Conservation (phyloP, 768 basidiomycete species). For the Glaciozyma martinii region DNA sequence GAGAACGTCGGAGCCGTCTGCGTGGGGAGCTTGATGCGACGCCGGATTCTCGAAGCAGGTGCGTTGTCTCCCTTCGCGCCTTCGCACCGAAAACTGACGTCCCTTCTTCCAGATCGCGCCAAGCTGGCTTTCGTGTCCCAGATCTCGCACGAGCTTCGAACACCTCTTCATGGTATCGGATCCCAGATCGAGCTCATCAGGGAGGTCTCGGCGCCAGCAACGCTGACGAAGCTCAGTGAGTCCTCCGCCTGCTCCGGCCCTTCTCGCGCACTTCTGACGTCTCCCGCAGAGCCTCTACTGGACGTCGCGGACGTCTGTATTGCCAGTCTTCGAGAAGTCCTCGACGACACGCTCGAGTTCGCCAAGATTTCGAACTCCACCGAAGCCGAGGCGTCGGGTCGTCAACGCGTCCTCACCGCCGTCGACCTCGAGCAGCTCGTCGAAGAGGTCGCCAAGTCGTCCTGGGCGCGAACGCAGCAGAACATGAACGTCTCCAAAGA, state of each 20-base stretch:
- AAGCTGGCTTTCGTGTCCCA: constrained; percentile 36
- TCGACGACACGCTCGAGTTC: constrained; percentile 27
- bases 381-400: not conserved
- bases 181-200: constrained; percentile 31
- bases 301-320: constrained; percentile 23
- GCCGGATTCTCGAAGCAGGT: constrained; percentile 27
- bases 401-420: not conserved
- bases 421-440: constrained; percentile 5
- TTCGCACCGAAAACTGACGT: not conserved
- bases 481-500: constrained; percentile 9
- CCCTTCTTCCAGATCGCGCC: constrained; percentile 21
- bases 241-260: constrained; percentile 5
- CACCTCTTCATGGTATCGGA: constrained; percentile 35
- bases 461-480: constrained; percentile 19
- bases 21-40: constrained; percentile 26
- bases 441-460: constrained; percentile 13
- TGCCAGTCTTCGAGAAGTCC: constrained; percentile 17
- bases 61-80: not conserved
- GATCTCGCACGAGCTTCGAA: constrained; percentile 36
- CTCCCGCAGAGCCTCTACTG: constrained; percentile 5
- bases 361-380: constrained; percentile 19
- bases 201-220: constrained; percentile 15
- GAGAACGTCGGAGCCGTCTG: constrained; percentile 31
- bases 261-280: constrained; percentile 5
- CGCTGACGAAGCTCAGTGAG: constrained; percentile 10